Percentiles rank a stretch among this genome's conserved stretches.
phyloP scores from a whole-genome alignment of 139 green algal genomes.

The Auxenochlorella pyrenoidosa region DNA sequence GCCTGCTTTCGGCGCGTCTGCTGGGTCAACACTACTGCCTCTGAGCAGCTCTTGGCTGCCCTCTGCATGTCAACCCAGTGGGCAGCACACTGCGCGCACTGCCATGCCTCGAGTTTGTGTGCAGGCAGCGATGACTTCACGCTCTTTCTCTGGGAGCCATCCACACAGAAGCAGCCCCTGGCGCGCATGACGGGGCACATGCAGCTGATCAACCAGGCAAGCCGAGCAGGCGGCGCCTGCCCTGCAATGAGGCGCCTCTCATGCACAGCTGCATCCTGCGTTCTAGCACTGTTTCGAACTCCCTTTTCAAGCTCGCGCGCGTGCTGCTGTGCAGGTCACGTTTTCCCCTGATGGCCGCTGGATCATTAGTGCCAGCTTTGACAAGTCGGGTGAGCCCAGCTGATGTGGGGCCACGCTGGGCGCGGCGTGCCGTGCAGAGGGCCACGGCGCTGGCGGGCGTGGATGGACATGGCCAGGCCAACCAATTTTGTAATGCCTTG shows the following conservation, averaged over 20 bases:
- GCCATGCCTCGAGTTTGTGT: no score
- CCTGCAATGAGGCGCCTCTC: background rate
- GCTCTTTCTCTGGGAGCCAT: slow-evolving; percentile 95
- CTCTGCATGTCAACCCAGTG: no score
- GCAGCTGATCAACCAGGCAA: slow-evolving; percentile 97
- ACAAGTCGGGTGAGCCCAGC: slow-evolving; percentile 78
- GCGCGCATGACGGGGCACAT: slow-evolving; percentile 94
- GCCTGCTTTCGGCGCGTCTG: no score
- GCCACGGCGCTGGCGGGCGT: background rate
- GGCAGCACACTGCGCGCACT: no score
- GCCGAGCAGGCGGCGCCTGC: background rate
- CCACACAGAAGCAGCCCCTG: slow-evolving; percentile 68
- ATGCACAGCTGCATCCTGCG: no score
- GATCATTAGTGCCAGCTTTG: slow-evolving; percentile 94
- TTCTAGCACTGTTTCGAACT: background rate
- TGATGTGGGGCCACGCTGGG: background rate
- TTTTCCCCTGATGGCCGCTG: slow-evolving; percentile 97
- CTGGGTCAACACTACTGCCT: background rate
- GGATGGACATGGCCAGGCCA: background rate
- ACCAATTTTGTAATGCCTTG: no score
- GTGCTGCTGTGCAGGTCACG: slow-evolving; percentile 72
- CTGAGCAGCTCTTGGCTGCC: background rate
- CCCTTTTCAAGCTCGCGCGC: no score
- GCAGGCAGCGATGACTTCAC: slow-evolving; percentile 96
- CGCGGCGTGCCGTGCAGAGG: background rate